Conservation (phyloP, 441 rosid genomes). For the Sinapis alba region DNA sequence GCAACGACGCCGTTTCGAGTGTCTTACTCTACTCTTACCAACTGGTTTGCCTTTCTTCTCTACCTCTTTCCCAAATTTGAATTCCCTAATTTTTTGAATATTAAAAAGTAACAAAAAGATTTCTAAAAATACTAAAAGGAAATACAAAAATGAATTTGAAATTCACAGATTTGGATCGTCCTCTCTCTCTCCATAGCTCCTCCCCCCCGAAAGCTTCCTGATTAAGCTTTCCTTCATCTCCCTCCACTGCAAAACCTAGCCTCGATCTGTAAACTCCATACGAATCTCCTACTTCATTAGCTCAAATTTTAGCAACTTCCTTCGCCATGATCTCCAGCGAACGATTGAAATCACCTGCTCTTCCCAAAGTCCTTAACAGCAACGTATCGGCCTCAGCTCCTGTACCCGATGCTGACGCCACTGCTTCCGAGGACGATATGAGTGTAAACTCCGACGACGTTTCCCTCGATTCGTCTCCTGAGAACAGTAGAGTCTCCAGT, state of each 20-base stretch:
- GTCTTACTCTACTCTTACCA: slow-evolving; percentile 21
- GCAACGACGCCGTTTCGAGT: slow-evolving; percentile 2
- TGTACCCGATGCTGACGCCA: slow-evolving; percentile 48
- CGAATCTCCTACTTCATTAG: neutral
- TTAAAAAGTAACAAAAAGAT: slow-evolving; percentile 9
- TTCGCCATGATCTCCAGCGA: slow-evolving; percentile 40
- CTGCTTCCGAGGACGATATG: slow-evolving; percentile 67
- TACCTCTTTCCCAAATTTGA: slow-evolving; percentile 32
- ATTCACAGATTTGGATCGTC: slow-evolving; percentile 38
- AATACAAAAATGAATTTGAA: slow-evolving; percentile 22
- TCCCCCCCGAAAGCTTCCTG: slow-evolving; percentile 27
- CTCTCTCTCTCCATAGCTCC: slow-evolving; percentile 29
- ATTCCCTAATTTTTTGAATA: slow-evolving; percentile 9
- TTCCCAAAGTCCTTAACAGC: slow-evolving; percentile 70
- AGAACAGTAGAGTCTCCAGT: slow-evolving; percentile 55
- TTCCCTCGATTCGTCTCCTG: slow-evolving; percentile 85
- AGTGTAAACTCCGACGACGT: slow-evolving; percentile 69
- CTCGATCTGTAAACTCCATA: slow-evolving; percentile 5
- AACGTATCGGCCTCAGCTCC: slow-evolving; percentile 60
- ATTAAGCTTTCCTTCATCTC: slow-evolving; percentile 35
- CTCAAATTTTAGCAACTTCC: slow-evolving; percentile 32
- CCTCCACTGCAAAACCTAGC: slow-evolving; percentile 23
- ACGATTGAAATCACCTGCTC: slow-evolving; percentile 62
- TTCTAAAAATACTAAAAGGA: neutral
- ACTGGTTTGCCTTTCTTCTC: slow-evolving; percentile 21